Base-by-base conservation (phyloP, 345 rosid genomes). In the Pistacia vera region DNA sequence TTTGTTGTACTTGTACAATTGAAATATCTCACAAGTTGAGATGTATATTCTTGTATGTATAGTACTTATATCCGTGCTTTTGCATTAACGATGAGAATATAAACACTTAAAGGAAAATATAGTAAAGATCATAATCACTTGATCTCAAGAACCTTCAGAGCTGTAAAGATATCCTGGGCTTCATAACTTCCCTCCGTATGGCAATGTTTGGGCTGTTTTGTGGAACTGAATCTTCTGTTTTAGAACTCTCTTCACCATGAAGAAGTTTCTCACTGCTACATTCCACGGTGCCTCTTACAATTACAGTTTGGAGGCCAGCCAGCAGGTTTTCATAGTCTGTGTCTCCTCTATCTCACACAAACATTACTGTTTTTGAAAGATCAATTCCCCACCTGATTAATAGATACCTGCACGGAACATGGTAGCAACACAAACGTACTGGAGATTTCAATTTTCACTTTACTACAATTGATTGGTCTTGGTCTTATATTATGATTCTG, bases 381-480 rank as follows among this genome's bases (percentile, higher is more conserved):
- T 90, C 95, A 54, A 89, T 84, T 74, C 92, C 97, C 98, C 98
- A 93, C 75, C 86, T 87, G 51, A 91, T 85, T 60, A 90, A 91
- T 68, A 95, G 95, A 73, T 95, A 95, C 90, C 97, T 95, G 86
- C 80, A 80, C 6, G 62, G 69, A 48, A 52, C 71, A 75, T 18
- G 52, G 14, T 14, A 52, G 6, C 8, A 41, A 41, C 7, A 6
- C 1, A 41, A 41, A 8, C 5, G 46, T 41, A 5, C 8, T 4
- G 41, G 41, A 4, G 46, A 41, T 4, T 41, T 41, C 46, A 41
- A 41, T 41, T 28, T 28, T 41, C 61, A 16, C 35, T 64, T 56
- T 71, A 52, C 54, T 33, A 5, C n/a, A 17, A 46, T 7, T 41
- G 14, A 10, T 51, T 16, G 52, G 7, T 28, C 59, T 28, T 8